Conservation (phyloP, 257 asterid species). For the Primulina eburnea region DNA sequence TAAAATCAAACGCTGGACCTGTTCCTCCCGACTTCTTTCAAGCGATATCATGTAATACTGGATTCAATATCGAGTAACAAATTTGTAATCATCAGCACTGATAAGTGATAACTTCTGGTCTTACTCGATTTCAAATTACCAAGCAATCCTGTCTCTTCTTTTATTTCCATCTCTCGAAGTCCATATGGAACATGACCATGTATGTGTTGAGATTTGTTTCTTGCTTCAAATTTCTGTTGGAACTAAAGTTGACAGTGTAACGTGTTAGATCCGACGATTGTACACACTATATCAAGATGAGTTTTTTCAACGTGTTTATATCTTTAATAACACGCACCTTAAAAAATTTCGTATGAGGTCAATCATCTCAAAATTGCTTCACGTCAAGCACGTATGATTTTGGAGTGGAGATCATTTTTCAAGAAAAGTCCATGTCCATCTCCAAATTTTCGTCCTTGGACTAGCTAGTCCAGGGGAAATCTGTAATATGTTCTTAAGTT, state of each 20-base stretch:
- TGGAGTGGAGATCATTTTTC: no score
- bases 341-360: no score
- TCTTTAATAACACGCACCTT: no score
- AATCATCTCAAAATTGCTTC: no score
- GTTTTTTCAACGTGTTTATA: no score
- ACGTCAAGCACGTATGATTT: no score
- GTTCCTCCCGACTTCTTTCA: slow-evolving; percentile 13
- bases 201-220: background rate
- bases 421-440: no score
- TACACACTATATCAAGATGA: no score
- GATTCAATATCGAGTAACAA: slow-evolving; percentile 22
- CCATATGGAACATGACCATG: background rate
- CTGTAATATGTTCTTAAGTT: no score
- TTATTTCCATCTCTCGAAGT: background rate
- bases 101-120: slow-evolving; percentile 10
- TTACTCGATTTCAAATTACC: background rate
- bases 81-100: slow-evolving; percentile 9
- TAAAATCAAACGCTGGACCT: slow-evolving; percentile 22
- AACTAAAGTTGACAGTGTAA: background rate
- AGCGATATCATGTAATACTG: slow-evolving; percentile 24
- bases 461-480: no score
- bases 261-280: no score
- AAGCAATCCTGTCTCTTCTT: background rate
- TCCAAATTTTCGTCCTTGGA: no score
- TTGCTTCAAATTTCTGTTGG: background rate